Percentiles rank a stretch among this genome's conserved stretches.
Conservation (phyloP, 2,329 filamentous ascomycete species). For the Endoconidiophora polonica region DNA sequence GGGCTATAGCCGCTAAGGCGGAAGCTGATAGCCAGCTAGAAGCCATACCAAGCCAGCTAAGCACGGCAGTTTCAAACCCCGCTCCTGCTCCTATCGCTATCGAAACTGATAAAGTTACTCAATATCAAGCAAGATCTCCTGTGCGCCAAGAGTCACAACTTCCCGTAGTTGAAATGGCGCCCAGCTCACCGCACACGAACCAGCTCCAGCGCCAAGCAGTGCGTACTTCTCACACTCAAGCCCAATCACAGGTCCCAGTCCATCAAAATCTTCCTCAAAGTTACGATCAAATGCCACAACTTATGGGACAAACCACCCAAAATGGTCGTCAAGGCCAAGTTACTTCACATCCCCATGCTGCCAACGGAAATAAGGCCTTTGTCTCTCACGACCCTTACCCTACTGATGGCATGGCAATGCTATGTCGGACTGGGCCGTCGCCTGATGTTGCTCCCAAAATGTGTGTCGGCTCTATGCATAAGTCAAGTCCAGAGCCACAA, state of each 20-base stretch:
- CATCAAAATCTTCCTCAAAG: slow-evolving; percentile 2
- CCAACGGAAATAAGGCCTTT: background rate
- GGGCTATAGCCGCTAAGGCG: slow-evolving; percentile 46
- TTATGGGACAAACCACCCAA: too few relatives aligned
- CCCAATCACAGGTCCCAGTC: background rate
- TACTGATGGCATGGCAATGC: slow-evolving; percentile 92
- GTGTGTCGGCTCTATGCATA: slow-evolving; percentile 40
- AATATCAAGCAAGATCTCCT: background rate
- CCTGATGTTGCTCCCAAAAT: slow-evolving; percentile 33
- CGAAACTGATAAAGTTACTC: background rate
- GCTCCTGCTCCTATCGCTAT: background rate
- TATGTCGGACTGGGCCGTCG: slow-evolving; percentile 59
- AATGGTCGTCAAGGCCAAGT: slow-evolving; percentile 14
- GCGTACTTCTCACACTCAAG: background rate
- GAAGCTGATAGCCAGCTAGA: slow-evolving; percentile 4
- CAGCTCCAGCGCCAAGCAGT: slow-evolving; percentile 2
- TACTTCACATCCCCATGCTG: background rate
- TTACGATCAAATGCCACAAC: background rate
- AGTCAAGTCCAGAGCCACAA: slow-evolving; percentile 65
- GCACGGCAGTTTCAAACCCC: background rate
- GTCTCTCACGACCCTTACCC: slow-evolving; percentile 90
- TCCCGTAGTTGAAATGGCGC: background rate
- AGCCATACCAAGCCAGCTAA: background rate
- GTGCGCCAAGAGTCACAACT: background rate
- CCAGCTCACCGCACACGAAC: background rate